Evolutionary conservation across 805 yeast genomes (phyloP).

Genomic region (Kodamaea laetipori): DNA sequence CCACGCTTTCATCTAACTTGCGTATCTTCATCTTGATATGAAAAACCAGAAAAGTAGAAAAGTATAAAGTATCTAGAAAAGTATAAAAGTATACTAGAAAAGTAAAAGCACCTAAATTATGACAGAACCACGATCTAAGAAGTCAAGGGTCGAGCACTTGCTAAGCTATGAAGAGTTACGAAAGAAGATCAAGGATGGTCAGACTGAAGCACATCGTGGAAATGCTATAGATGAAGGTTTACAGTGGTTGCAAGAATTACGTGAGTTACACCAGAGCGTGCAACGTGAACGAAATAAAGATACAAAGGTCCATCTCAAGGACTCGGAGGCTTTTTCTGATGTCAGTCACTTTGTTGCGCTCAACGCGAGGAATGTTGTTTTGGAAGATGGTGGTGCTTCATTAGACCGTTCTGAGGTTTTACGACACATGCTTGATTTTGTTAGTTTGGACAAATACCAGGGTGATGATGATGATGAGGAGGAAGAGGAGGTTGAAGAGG

Average conservation of each 20-base stretch:
- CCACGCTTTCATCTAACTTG: slow-evolving; percentile 67
- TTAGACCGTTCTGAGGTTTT: slow-evolving; percentile 52
- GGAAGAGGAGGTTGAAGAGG: slow-evolving; percentile 16
- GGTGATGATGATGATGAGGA: slow-evolving; percentile 20
- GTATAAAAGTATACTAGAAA: too few species aligned
- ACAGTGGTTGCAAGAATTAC: slow-evolving; percentile 46
- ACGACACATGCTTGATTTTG: slow-evolving; percentile 29
- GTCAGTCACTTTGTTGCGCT: slow-evolving; percentile 64
- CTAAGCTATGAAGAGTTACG: slow-evolving; percentile 32
- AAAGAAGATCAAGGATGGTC: slow-evolving; percentile 32
- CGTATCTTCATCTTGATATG: slow-evolving; percentile 15
- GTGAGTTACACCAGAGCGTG: slow-evolving; percentile 47
- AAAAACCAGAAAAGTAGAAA: too few species aligned
- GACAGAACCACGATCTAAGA: not conserved
- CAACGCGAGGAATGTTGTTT: slow-evolving; percentile 60
- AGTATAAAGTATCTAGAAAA: too few species aligned
- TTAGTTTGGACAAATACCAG: slow-evolving; percentile 14
- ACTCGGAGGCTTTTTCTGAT: slow-evolving; percentile 62
- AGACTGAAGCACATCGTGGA: slow-evolving; percentile 56
- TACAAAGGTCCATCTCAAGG: slow-evolving; percentile 46
- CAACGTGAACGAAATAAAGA: slow-evolving; percentile 37
- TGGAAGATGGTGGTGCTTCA: slow-evolving; percentile 57
- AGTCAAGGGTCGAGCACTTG: slow-evolving; percentile 17
- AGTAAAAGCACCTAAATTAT: too few species aligned
- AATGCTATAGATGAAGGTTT: slow-evolving; percentile 56